Evolutionary conservation across 2,329 filamentous ascomycete species (phyloP), one percentile per base, ranked within the genome.

Genomic region (Colletotrichum sp.): DNA sequence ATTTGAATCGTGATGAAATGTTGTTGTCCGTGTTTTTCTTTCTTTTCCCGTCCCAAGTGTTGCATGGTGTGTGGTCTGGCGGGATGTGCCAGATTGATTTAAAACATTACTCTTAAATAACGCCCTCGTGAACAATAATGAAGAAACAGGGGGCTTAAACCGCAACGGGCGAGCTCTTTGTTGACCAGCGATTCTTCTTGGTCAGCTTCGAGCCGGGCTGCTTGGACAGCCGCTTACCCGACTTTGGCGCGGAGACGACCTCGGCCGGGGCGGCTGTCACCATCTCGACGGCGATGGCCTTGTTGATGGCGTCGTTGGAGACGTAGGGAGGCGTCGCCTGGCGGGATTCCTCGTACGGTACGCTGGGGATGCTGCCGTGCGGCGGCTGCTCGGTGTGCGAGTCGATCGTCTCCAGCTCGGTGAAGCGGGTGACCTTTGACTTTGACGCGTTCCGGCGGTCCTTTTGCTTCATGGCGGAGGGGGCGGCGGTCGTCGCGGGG

Each of bases 181-280:
- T 76, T 21, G 81, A 82, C 82, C 82, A 83, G 16, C 83, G 80
- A 44, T 76, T 82, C 80, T 82, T 83, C 77, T 84, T 84, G 10
- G 75, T 60, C 63, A 79, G 75, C 75, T 83, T 83, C 18, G 75
- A 72, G n/a, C 73, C 72, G 6, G 71, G 72, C 10, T 73, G 71
- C 72, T 86, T 87, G 76, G 83, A 83, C 13, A 84, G 75, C 21
- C 39, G 80, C 78, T 81, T 83, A 55, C 80, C 77, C 49, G 70
- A 39, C 74, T 78, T 81, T 10, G 63, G 55, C 26, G 66, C 36
- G 3, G 69, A 69, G 16, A 36, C n/a, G 18, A 75, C 36, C 15
- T 72, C 34, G 15, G 69, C n/a, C 7, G 69, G 69, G 44, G 72
- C 62, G 16, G 49, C 72, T 7, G 59, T 69, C n/a, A 63, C 30